phyloP scores from a whole-genome alignment of 2,329 filamentous ascomycete genomes.

The Paradendryphiella salina region DNA sequence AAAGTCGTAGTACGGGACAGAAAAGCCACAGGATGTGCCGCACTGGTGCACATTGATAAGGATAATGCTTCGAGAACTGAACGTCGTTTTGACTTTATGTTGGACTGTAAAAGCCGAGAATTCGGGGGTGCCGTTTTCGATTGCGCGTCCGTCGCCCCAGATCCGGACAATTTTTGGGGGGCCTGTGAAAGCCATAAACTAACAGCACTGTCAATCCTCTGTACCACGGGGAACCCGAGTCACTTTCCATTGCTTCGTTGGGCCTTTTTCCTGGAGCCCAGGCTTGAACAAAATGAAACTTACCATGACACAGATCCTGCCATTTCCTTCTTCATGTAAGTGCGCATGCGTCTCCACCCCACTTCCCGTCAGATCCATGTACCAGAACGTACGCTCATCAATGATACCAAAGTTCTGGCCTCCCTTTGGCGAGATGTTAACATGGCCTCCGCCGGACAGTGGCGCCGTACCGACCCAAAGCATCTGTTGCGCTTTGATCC shows the following conservation, averaged over 20 bases:
- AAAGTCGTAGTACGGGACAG: slow-evolving; percentile 52
- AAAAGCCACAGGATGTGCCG: slow-evolving; percentile 49
- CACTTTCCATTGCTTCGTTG: too few species aligned
- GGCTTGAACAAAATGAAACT: neutral
- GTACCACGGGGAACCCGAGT: too few species aligned
- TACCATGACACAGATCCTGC: slow-evolving; percentile 47
- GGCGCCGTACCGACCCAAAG: slow-evolving; percentile 52
- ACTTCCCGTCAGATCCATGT: slow-evolving; percentile 50
- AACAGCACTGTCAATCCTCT: too few species aligned
- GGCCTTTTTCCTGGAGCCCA: too few species aligned
- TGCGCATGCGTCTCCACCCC: slow-evolving; percentile 53
- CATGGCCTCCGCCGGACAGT: slow-evolving; percentile 47
- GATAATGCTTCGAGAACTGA: slow-evolving; percentile 48
- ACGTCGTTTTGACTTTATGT: slow-evolving; percentile 43
- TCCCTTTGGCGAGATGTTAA: slow-evolving; percentile 54
- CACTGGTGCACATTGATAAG: slow-evolving; percentile 51
- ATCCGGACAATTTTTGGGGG: slow-evolving; percentile 50
- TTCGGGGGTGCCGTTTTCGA: slow-evolving; percentile 46
- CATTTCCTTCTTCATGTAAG: slow-evolving; percentile 49
- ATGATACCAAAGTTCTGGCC: slow-evolving; percentile 47
- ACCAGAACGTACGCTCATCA: slow-evolving; percentile 46
- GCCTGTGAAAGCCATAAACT: slow-evolving; percentile 50
- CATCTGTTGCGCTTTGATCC: slow-evolving; percentile 52
- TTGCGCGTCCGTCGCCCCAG: slow-evolving; percentile 46
- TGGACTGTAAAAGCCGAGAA: slow-evolving; percentile 42